phyloP scores from a whole-genome alignment of 2,329 filamentous ascomycete species.

The Aureobasidium leucospermi region DNA sequence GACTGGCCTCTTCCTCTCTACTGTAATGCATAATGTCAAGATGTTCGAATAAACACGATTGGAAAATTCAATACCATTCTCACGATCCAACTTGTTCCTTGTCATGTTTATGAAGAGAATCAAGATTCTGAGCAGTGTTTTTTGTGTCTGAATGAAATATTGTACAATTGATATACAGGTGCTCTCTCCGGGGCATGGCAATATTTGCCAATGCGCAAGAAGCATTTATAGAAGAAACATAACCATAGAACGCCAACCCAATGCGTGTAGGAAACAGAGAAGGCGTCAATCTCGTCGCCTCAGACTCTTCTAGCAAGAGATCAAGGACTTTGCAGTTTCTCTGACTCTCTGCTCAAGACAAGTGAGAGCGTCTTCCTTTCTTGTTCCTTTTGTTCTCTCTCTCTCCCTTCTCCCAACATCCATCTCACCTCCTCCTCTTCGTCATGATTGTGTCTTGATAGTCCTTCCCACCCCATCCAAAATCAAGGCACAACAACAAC shows the following conservation, averaged over 20 bases:
- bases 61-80: neutral
- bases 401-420: neutral
- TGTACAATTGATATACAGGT: no score
- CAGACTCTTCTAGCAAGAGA: neutral
- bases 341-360: neutral
- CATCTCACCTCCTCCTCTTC: neutral
- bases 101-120: no score
- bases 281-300: neutral
- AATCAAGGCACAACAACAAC: constrained; percentile 39
- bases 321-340: neutral
- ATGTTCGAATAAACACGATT: neutral
- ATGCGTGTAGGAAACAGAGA: neutral
- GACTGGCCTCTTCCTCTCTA: neutral
- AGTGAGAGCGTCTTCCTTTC: neutral
- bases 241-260: constrained; percentile 2
- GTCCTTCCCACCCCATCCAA: neutral
- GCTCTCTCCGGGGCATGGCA: no score
- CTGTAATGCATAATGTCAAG: constrained; percentile 11
- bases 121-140: no score
- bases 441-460: neutral
- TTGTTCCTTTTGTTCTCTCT: neutral
- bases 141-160: no score
- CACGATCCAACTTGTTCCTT: no score
- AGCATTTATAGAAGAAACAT: neutral
- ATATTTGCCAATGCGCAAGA: neutral